Evolutionary conservation across 1,284 basidiomycete species (phyloP).

Genomic region (Puccinia triticina): DNA sequence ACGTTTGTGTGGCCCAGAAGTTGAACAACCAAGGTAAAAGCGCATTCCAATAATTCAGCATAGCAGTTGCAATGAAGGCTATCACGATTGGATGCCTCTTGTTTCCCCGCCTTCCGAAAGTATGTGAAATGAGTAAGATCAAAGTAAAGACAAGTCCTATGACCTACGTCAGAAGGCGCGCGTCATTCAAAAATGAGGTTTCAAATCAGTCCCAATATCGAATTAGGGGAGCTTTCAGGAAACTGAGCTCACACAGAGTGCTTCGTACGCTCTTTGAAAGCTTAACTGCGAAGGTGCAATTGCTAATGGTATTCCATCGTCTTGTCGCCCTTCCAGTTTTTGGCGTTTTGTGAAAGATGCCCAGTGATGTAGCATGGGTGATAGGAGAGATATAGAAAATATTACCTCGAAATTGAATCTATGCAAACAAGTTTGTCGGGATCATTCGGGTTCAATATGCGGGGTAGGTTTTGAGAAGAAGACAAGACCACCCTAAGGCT

Average conservation of each 20-base stretch:
- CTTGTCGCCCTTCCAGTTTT: not conserved
- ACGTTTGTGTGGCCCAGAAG: not conserved
- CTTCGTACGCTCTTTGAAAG: constrained; percentile 11
- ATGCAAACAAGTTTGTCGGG: too few relatives aligned
- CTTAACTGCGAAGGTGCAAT: not conserved
- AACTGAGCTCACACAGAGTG: not conserved
- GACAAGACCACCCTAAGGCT: too few relatives aligned
- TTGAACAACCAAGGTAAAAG: constrained; percentile 37
- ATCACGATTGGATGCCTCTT: constrained; percentile 36
- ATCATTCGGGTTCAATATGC: too few relatives aligned
- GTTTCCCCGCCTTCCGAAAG: constrained; percentile 16
- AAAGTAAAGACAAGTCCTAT: constrained; percentile 35
- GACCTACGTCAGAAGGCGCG: not conserved
- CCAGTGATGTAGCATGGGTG: not conserved
- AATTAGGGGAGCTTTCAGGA: not conserved
- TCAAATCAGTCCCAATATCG: not conserved
- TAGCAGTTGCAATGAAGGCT: constrained; percentile 23
- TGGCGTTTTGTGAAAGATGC: not conserved
- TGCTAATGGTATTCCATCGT: not conserved
- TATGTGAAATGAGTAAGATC: constrained; percentile 23
- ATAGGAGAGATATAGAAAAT: not conserved
- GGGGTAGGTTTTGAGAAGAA: too few relatives aligned
- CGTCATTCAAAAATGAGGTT: not conserved
- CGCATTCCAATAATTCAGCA: constrained; percentile 36
- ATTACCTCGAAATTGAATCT: not conserved